Conservation (phyloP, 495 filamentous ascomycete genomes). For the Annulohypoxylon bovei region DNA sequence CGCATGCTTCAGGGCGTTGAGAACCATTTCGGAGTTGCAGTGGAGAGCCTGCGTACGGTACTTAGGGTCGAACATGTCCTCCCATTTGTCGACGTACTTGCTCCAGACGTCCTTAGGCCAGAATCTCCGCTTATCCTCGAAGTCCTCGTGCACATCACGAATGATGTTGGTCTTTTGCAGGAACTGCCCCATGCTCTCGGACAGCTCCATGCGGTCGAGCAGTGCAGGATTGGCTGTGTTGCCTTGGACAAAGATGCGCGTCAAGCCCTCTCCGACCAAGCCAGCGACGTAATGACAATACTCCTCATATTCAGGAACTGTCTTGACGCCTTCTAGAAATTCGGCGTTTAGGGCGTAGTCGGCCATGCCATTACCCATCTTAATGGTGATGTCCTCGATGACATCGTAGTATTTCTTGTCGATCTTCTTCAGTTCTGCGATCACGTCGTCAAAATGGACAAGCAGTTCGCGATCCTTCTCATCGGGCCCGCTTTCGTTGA, state of each 20-base stretch:
- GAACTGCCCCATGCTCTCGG: conserved; percentile 97
- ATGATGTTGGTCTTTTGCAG: conserved; percentile 99
- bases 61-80: conserved; percentile 86
- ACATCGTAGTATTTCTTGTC: conserved; percentile 85
- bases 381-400: conserved; percentile 91
- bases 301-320: conserved; percentile 86
- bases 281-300: conserved; percentile 99
- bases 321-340: conserved; percentile 82
- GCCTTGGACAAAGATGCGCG: conserved; percentile 88
- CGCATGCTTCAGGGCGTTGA: conserved; percentile 85
- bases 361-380: conserved; percentile 99
- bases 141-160: conserved; percentile 91
- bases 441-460: conserved; percentile 88
- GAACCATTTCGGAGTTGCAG: conserved; percentile 93
- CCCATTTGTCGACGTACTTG: conserved; percentile 88
- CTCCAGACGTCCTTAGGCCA: conserved; percentile 97
- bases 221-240: conserved; percentile 87
- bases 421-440: conserved; percentile 87
- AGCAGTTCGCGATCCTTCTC: conserved; percentile 95
- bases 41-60: conserved; percentile 82
- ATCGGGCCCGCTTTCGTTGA: conserved; percentile 82
- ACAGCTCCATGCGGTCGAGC: conserved; percentile 77
- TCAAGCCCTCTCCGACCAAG: conserved; percentile 91
- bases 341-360: conserved; percentile 89
- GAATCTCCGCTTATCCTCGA: conserved; percentile 85